phyloP scores from a whole-genome alignment of 345 rosid species.

The Salix viminalis region DNA sequence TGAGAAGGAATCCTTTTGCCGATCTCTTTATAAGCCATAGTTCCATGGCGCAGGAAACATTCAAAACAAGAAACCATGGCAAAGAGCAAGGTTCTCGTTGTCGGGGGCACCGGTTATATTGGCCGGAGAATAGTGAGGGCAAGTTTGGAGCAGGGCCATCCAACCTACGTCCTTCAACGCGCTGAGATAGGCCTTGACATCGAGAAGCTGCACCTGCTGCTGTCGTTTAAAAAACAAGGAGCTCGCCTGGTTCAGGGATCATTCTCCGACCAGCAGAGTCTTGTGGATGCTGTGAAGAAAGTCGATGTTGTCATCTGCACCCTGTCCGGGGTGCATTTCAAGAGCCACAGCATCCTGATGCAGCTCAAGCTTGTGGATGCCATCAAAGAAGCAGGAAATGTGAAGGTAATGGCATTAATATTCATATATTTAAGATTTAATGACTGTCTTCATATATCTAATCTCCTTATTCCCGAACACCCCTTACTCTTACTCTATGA shows the following conservation, averaged over 20 bases:
- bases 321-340: conserved; percentile 61
- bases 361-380: conserved; percentile 64
- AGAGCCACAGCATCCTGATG: conserved; percentile 45
- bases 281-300: conserved; percentile 44
- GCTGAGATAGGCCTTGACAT: conserved; percentile 58
- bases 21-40: neutral
- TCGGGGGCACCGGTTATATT: conserved; percentile 59
- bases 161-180: conserved; percentile 55
- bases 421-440: neutral
- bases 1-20: neutral
- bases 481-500: no score
- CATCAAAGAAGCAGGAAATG: conserved; percentile 61
- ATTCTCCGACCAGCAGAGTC: conserved; percentile 39
- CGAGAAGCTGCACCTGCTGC: conserved; percentile 49
- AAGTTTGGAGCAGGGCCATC: conserved; percentile 47
- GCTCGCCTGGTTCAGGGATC: conserved; percentile 49
- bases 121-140: conserved; percentile 59
- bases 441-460: neutral
- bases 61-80: conserved; percentile 8
- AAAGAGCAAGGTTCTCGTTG: conserved; percentile 53
- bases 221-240: conserved; percentile 52
- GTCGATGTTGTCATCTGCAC: conserved; percentile 62
- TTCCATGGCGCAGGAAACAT: neutral
- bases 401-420: conserved; percentile 34
- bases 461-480: neutral